Evolutionary conservation across 2,329 filamentous ascomycete species (phyloP).

Genomic region (Stylonectria norvegica): DNA sequence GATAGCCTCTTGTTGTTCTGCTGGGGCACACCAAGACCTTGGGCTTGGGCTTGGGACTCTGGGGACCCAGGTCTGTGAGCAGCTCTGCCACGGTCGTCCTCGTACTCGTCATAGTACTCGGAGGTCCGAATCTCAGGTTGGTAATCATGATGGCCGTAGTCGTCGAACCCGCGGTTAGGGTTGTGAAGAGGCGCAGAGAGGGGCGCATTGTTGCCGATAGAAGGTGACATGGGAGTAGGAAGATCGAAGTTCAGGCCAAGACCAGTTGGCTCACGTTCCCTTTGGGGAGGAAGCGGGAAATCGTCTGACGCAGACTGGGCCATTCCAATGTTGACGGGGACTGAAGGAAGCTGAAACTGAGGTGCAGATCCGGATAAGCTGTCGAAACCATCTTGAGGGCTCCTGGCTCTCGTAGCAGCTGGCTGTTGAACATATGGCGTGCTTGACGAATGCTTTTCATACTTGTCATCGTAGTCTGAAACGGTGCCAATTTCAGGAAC

Average conservation of each 20-base stretch:
- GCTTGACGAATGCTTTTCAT: constrained; percentile 24
- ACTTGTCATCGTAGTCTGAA: constrained; percentile 29
- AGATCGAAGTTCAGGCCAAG: constrained; percentile 37
- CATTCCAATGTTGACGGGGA: constrained; percentile 13
- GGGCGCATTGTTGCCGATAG: constrained; percentile 16
- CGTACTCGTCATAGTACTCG: constrained; percentile 33
- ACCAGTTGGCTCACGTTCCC: constrained; percentile 28
- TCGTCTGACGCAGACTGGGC: constrained; percentile 18
- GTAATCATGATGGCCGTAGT: constrained; percentile 20
- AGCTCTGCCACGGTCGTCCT: constrained; percentile 35
- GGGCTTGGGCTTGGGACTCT: constrained; percentile 27
- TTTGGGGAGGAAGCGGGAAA: constrained; percentile 24
- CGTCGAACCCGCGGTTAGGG: constrained; percentile 16
- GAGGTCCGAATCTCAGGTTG: constrained; percentile 30
- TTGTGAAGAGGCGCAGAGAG: constrained; percentile 19
- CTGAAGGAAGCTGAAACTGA: constrained; percentile 22
- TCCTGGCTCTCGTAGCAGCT: constrained; percentile 29
- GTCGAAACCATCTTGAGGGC: too few relatives aligned
- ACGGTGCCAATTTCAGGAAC: constrained; percentile 40
- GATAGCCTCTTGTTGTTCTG: constrained; percentile 59
- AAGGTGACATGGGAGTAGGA: constrained; percentile 29
- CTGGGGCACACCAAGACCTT: constrained; percentile 51
- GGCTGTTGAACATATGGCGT: constrained; percentile 32
- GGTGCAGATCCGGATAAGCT: too few relatives aligned
- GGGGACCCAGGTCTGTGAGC: constrained; percentile 27